phyloP scores from a whole-genome alignment of 805 yeast genomes.

The Saccharomycopsis schoenii region DNA sequence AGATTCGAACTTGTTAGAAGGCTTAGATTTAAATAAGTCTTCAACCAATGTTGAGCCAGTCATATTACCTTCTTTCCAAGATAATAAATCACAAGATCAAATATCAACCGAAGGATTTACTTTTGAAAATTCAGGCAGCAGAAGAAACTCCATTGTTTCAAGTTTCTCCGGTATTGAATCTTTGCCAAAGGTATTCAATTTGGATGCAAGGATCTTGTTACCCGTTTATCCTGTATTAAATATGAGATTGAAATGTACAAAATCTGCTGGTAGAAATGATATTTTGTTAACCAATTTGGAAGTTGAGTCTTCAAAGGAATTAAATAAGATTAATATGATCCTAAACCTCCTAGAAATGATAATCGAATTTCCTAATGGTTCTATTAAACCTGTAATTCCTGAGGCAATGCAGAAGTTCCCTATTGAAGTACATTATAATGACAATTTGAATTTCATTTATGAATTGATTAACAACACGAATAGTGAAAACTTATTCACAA shows the following conservation, averaged over 20 bases:
- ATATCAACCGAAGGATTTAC: neutral
- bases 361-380: slow-evolving; percentile 20
- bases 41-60: slow-evolving; percentile 1
- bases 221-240: slow-evolving; percentile 26
- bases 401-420: slow-evolving; percentile 22
- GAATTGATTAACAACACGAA: slow-evolving; percentile 27
- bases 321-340: slow-evolving; percentile 18
- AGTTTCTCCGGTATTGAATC: slow-evolving; percentile 1
- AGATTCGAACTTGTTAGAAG: slow-evolving; percentile 13
- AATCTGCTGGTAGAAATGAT: slow-evolving; percentile 37
- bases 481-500: slow-evolving; percentile 20
- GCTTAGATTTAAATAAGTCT: slow-evolving; percentile 9
- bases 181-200: slow-evolving; percentile 8
- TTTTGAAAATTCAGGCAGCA: neutral
- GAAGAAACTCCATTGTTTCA: slow-evolving; percentile 7
- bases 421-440: slow-evolving; percentile 23
- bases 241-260: slow-evolving; percentile 32
- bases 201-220: slow-evolving; percentile 17
- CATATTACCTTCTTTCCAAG: slow-evolving; percentile 4
- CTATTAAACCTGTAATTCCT: slow-evolving; percentile 18
- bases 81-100: neutral
- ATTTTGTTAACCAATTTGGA: slow-evolving; percentile 31
- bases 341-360: slow-evolving; percentile 19
- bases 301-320: slow-evolving; percentile 32
- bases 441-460: slow-evolving; percentile 30